A percentile compares a stretch with the other conserved stretches of the same genome.
These are phyloP conservation scores for Boletus vermiculosoides DNA, from an alignment of 768 basidiomycete genomes.

Conservation along the genomic window DNA sequence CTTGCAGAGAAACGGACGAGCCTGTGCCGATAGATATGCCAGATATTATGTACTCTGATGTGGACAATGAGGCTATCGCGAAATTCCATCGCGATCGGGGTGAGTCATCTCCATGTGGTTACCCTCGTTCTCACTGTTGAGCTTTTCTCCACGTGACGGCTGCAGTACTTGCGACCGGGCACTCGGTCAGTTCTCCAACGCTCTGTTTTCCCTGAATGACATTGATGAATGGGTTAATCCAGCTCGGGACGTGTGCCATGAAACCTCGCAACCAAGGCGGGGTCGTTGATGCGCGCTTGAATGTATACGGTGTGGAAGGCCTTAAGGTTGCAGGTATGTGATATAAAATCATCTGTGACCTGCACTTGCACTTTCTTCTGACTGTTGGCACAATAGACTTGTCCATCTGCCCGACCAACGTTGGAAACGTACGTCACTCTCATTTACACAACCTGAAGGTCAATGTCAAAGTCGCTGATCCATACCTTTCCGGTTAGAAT, in stretches of 20 bases:
- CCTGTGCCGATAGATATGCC: slow-evolving; percentile 29
- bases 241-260: slow-evolving; percentile 72
- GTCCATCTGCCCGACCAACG: slow-evolving; percentile 34
- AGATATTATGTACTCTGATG: slow-evolving; percentile 34
- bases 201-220: too few species aligned
- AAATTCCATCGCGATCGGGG: slow-evolving; percentile 22
- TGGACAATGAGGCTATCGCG: slow-evolving; percentile 36
- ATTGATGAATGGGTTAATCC: neutral
- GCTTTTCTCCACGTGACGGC: fast-evolving
- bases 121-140: neutral
- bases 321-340: slow-evolving; percentile 59
- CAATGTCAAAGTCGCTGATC: neutral
- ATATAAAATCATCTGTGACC: neutral
- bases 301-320: slow-evolving; percentile 58
- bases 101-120: neutral
- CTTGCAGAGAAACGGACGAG: slow-evolving; percentile 10
- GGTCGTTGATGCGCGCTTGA: slow-evolving; percentile 59
- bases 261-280: slow-evolving; percentile 57
- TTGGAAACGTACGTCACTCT: slow-evolving; percentile 19
- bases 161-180: slow-evolving; percentile 12
- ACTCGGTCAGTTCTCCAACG: slow-evolving; percentile 12
- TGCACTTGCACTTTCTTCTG: neutral
- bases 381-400: slow-evolving; percentile 26
- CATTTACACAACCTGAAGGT: too few species aligned
- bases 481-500: slow-evolving; percentile 22